These are phyloP conservation scores for Panus rudis DNA, from an alignment of 768 basidiomycete species.

Conservation along the genomic window DNA sequence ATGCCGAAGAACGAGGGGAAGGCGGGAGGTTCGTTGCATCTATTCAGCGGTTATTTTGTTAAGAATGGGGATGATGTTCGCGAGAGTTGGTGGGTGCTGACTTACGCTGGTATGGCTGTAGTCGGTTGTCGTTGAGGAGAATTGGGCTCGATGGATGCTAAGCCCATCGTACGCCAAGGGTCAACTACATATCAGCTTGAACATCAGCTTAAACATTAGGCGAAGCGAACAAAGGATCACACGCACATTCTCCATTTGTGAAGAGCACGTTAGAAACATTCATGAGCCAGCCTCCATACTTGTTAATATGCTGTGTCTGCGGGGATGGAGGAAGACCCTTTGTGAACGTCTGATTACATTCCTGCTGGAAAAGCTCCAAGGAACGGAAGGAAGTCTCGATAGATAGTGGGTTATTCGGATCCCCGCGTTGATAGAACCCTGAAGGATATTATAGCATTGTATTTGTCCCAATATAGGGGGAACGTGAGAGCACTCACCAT, in stretches of 20 bases:
- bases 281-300: slow-evolving; percentile 49
- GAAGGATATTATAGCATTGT: neutral
- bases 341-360: slow-evolving; percentile 37
- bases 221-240: neutral
- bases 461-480: too few species aligned
- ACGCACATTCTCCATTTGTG: slow-evolving; percentile 43
- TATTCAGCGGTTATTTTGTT: slow-evolving; percentile 8
- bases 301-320: slow-evolving; percentile 37
- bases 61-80: neutral
- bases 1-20: slow-evolving; percentile 37
- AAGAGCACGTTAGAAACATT: slow-evolving; percentile 40
- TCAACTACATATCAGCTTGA: slow-evolving; percentile 38
- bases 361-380: slow-evolving; percentile 36
- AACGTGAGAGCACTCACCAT: slow-evolving; percentile 23
- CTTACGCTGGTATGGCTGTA: slow-evolving; percentile 32
- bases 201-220: neutral
- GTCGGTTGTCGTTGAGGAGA: slow-evolving; percentile 36
- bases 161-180: slow-evolving; percentile 45
- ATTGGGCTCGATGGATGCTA: slow-evolving; percentile 41
- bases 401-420: slow-evolving; percentile 36
- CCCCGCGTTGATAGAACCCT: slow-evolving; percentile 44
- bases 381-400: slow-evolving; percentile 43
- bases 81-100: too few species aligned
- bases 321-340: slow-evolving; percentile 32
- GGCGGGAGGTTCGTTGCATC: slow-evolving; percentile 32